Evolutionary conservation across 768 basidiomycete species (phyloP), one percentile per base, ranked within the genome.

Genomic region (Rhodotorula toruloides): DNA sequence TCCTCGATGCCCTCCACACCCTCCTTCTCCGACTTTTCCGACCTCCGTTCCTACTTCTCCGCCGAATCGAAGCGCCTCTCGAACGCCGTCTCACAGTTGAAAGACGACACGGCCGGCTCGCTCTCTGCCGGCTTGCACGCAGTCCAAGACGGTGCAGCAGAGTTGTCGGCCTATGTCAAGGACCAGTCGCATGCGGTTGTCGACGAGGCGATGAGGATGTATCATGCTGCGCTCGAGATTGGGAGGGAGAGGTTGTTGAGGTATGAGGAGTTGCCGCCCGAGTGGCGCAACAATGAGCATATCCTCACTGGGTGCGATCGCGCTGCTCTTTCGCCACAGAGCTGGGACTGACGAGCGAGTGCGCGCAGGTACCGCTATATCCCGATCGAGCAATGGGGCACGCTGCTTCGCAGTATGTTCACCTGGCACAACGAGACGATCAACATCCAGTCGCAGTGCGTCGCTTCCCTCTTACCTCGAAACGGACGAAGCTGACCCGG

Each of bases 361-460:
- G n/a, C n/a, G n/a, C n/a, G n/a, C n/a, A n/a, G 72, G 17, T 77
- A 77, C 55, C 70, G 76, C 8, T 77, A 72, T 58, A 75, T 75
- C 54, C 69, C 75, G 8, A 73, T 74, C 39, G 72, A 75, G 40
- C 58, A 67, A 16, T 73, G 71, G 68, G 65, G 57, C 17, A 29
- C 63, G 17, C 52, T 76, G 19, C 54, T 76, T 21, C 29, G 47
- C 14, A 63, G 65, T 22, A 62, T 53, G 7, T 70, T 72, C 29
- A 29, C 64, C 42, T 68, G 68, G 58, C 76, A 77, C 56, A 77
- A 77, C 70, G 76, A 77, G 56, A 63, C 70, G 19, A 34, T 68
- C 60, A 72, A 68, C 57, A 72, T 72, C 29, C 71, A 72, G 32
- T 59, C 72, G 14, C 76, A 76, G 53, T 54, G n/a, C 25, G 53